phyloP scores from a whole-genome alignment of 2,329 filamentous ascomycete genomes.

The Pseudogymnoascus verrucosus region DNA sequence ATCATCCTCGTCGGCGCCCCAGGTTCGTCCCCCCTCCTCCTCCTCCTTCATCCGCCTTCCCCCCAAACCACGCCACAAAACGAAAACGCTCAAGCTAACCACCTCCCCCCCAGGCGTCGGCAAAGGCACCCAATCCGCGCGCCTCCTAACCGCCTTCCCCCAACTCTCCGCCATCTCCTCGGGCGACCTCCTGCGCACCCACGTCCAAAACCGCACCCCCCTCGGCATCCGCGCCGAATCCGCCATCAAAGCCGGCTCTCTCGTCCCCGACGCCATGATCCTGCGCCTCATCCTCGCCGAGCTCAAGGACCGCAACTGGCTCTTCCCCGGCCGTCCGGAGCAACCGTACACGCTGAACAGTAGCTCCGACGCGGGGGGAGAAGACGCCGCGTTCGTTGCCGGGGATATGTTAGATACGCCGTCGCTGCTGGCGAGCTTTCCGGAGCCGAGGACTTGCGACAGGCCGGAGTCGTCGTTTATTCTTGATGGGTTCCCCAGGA shows the following conservation, averaged over 20 bases:
- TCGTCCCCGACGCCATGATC: slow-evolving; percentile 91
- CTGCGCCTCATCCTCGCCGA: slow-evolving; percentile 87
- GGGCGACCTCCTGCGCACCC: slow-evolving; percentile 82
- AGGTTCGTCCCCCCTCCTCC: too few relatives aligned
- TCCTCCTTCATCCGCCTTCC: too few relatives aligned
- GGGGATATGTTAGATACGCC: slow-evolving; percentile 21
- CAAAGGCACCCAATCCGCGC: slow-evolving; percentile 91
- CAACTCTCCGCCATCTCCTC: slow-evolving; percentile 89
- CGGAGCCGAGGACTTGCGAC: slow-evolving; percentile 46
- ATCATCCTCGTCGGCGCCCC: too few relatives aligned
- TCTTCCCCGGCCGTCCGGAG: slow-evolving; percentile 41
- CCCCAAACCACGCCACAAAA: too few relatives aligned
- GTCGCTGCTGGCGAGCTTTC: slow-evolving; percentile 28
- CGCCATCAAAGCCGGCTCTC: slow-evolving; percentile 76
- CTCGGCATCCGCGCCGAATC: slow-evolving; percentile 83
- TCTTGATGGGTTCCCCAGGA: slow-evolving; percentile 92
- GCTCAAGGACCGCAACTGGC: slow-evolving; percentile 77
- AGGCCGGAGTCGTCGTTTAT: slow-evolving; percentile 81
- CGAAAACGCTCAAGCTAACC: background rate
- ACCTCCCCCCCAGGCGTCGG: slow-evolving; percentile 56
- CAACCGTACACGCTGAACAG: slow-evolving; percentile 21
- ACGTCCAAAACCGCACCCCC: slow-evolving; percentile 56
- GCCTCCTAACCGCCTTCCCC: slow-evolving; percentile 77
- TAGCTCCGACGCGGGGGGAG: slow-evolving; percentile 22
- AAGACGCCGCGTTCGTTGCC: slow-evolving; percentile 34